Evolutionary conservation across 768 basidiomycete genomes (phyloP).

Genomic region (Infundibulicybe gibba): DNA sequence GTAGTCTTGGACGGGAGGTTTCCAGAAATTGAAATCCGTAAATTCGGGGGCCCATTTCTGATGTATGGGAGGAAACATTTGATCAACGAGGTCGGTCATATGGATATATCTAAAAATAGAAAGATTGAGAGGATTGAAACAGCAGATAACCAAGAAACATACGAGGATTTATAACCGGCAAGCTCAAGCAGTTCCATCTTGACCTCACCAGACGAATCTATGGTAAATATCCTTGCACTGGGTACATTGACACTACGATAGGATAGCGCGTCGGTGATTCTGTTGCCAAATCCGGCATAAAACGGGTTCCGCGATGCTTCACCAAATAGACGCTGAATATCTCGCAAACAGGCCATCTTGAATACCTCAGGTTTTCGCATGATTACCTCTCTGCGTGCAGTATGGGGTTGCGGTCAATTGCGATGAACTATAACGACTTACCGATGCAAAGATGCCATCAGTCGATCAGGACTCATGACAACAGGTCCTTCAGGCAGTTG

Average conservation of each 20-base stretch:
- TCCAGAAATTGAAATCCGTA: slow-evolving; percentile 98
- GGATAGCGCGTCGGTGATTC: slow-evolving; percentile 97
- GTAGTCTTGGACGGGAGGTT: slow-evolving; percentile 73
- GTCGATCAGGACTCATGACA: slow-evolving; percentile 95
- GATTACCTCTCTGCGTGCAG: slow-evolving; percentile 78
- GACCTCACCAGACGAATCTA: slow-evolving; percentile 91
- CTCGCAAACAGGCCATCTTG: slow-evolving; percentile 98
- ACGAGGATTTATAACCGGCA: slow-evolving; percentile 97
- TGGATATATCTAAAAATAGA: slow-evolving; percentile 75
- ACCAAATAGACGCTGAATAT: slow-evolving; percentile 90
- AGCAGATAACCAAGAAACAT: not conserved
- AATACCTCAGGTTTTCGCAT: slow-evolving; percentile 99
- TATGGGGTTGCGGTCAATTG: not conserved
- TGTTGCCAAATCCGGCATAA: slow-evolving; percentile 97
- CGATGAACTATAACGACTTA: slow-evolving; percentile 26
- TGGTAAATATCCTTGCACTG: slow-evolving; percentile 94
- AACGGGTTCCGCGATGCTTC: slow-evolving; percentile 72
- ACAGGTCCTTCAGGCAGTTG: slow-evolving; percentile 98
- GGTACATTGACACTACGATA: slow-evolving; percentile 95
- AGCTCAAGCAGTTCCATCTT: slow-evolving; percentile 96
- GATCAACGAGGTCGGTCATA: slow-evolving; percentile 99
- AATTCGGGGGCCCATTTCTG: slow-evolving; percentile 86
- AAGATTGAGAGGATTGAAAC: not conserved
- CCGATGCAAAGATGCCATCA: slow-evolving; percentile 95
- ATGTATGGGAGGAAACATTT: slow-evolving; percentile 97